A percentile compares a stretch with the other conserved stretches of the same genome.
These are phyloP conservation scores for Eucalyptus erythrocorys DNA, from an alignment of 345 rosid species.

Conservation along the genomic window DNA sequence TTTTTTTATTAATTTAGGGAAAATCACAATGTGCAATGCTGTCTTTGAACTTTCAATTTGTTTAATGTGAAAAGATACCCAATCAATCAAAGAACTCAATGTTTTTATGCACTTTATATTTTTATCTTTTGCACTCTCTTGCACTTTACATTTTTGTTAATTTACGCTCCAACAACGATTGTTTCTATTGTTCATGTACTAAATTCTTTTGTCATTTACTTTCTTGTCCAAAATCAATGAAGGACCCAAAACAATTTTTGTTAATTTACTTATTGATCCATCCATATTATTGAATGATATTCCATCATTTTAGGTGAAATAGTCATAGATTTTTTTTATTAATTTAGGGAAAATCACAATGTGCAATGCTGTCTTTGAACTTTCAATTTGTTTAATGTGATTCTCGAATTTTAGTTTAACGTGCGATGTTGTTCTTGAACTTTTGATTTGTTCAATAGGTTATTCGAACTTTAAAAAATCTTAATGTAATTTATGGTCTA, in stretches of 20 bases:
- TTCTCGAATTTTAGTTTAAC: not conserved
- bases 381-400: not conserved
- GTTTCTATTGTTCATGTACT: not conserved
- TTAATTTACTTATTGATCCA: not conserved
- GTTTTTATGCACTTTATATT: not conserved
- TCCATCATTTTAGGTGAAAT: fast-evolving
- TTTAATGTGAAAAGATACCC: not conserved
- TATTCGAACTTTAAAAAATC: not conserved
- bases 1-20: not conserved
- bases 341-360: not conserved
- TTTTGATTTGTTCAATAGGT: fast-evolving
- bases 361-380: fast-evolving
- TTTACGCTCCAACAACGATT: not conserved
- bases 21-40: not conserved
- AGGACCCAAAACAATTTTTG: not conserved
- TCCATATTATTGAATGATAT: not conserved
- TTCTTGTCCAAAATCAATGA: not conserved
- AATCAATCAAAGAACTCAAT: not conserved
- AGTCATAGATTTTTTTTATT: not conserved
- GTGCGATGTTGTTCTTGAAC: not conserved
- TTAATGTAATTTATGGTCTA: not conserved
- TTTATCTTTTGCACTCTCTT: no score
- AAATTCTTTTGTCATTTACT: not conserved
- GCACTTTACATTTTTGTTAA: not conserved
- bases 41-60: not conserved